phyloP scores from a whole-genome alignment of 1,139 yeast species.

The Nakaseomyces sp. region DNA sequence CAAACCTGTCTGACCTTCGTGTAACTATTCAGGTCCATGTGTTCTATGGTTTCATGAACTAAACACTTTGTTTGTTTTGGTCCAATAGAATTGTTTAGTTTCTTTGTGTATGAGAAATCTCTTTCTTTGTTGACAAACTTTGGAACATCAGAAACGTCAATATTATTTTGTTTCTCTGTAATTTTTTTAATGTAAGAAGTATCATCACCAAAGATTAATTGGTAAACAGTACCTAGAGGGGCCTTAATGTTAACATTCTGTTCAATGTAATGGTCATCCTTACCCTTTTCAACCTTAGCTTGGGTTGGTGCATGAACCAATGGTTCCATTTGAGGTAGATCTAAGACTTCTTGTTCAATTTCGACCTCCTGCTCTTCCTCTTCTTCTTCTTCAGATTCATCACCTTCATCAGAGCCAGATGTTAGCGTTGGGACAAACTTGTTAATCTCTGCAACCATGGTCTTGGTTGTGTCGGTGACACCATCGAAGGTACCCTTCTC shows the following conservation, averaged over 20 bases:
- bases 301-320: constrained; percentile 47
- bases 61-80: constrained; percentile 89
- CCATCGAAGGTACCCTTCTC: constrained; percentile 61
- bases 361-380: constrained; percentile 3
- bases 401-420: background rate
- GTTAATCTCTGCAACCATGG: constrained; percentile 38
- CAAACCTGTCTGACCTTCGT: constrained; percentile 60
- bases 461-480: constrained; percentile 47
- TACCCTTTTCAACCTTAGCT: constrained; percentile 42
- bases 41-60: constrained; percentile 61
- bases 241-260: constrained; percentile 48
- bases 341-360: background rate
- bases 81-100: constrained; percentile 75
- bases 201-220: constrained; percentile 67
- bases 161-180: constrained; percentile 60
- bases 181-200: constrained; percentile 47
- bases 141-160: constrained; percentile 53
- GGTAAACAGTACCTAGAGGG: constrained; percentile 73
- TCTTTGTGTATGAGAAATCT: constrained; percentile 66
- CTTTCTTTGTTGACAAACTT: constrained; percentile 43
- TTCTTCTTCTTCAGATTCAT: background rate
- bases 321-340: constrained; percentile 45
- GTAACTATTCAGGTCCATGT: constrained; percentile 48
- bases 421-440: constrained; percentile 9
- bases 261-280: constrained; percentile 56